phyloP scores from a whole-genome alignment of 257 asterid genomes.

The Henckelia pumila region DNA sequence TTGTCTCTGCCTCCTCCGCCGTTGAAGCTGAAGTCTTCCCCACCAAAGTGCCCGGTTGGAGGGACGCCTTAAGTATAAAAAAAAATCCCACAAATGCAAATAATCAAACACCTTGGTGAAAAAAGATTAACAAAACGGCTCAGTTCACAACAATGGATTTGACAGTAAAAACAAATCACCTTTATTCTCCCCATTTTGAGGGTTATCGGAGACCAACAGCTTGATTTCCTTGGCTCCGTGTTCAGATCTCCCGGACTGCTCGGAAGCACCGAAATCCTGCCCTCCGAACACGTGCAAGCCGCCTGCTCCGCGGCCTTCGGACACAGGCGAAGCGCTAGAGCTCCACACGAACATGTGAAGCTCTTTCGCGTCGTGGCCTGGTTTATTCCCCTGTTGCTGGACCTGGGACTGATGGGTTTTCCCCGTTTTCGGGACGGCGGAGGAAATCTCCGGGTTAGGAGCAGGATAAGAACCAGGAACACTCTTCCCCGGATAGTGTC shows the following conservation, averaged over 20 bases:
- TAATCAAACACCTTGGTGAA: background rate
- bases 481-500: background rate
- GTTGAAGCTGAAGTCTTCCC: background rate
- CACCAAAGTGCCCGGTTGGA: slow-evolving; percentile 40
- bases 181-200: slow-evolving; percentile 45
- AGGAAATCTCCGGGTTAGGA: slow-evolving; percentile 49
- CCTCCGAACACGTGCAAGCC: slow-evolving; percentile 48
- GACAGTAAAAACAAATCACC: slow-evolving; percentile 26
- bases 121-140: background rate
- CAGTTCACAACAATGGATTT: background rate
- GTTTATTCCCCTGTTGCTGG: slow-evolving; percentile 15
- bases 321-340: slow-evolving; percentile 51
- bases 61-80: slow-evolving; percentile 27
- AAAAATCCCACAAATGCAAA: background rate
- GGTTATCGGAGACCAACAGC: slow-evolving; percentile 47
- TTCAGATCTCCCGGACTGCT: slow-evolving; percentile 26
- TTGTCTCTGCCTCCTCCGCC: slow-evolving; percentile 40
- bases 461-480: slow-evolving; percentile 45
- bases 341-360: slow-evolving; percentile 66
- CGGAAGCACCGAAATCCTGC: slow-evolving; percentile 34
- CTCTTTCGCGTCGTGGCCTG: slow-evolving; percentile 42
- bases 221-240: slow-evolving; percentile 38
- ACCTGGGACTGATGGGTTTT: slow-evolving; percentile 24
- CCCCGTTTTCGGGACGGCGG: slow-evolving; percentile 23
- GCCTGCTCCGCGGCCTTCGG: slow-evolving; percentile 32